Evolutionary conservation across 371 early-diverging fungal species (phyloP).

Genomic region (Funneliformis caledonium): DNA sequence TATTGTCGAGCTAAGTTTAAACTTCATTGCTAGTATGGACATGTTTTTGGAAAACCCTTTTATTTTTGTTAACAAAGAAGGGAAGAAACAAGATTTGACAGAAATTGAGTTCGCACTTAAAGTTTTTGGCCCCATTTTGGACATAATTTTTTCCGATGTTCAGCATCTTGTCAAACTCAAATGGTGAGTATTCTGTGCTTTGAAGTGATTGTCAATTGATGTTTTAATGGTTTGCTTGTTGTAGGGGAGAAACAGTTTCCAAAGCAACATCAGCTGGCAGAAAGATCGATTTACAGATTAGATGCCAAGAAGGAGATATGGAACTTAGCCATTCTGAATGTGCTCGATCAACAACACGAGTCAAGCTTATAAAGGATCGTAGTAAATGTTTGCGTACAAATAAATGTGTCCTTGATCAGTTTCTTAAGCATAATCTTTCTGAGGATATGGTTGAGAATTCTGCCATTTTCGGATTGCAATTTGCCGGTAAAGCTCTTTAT

Average conservation of each 20-base stretch:
- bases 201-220: conserved; percentile 27
- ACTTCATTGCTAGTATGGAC: conserved; percentile 32
- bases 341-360: neutral
- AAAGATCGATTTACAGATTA: conserved; percentile 8
- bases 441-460: conserved; percentile 17
- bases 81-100: conserved; percentile 35
- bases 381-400: conserved; percentile 20
- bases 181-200: conserved; percentile 38
- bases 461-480: conserved; percentile 10
- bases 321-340: conserved; percentile 20
- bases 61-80: conserved; percentile 33
- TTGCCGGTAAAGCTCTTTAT: neutral
- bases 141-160: conserved; percentile 40
- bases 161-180: conserved; percentile 40
- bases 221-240: conserved; percentile 31
- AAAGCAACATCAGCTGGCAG: neutral
- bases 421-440: conserved; percentile 30
- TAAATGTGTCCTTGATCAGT: conserved; percentile 28
- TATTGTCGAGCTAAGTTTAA: conserved; percentile 29
- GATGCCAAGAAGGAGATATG: neutral
- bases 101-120: conserved; percentile 37
- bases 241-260: conserved; percentile 13
- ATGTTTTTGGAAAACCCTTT: conserved; percentile 35
- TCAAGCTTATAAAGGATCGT: neutral
- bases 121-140: conserved; percentile 34